These are phyloP conservation scores for Nematocida ironsii DNA, from an alignment of 371 early-diverging fungal species.

Conservation along the genomic window DNA sequence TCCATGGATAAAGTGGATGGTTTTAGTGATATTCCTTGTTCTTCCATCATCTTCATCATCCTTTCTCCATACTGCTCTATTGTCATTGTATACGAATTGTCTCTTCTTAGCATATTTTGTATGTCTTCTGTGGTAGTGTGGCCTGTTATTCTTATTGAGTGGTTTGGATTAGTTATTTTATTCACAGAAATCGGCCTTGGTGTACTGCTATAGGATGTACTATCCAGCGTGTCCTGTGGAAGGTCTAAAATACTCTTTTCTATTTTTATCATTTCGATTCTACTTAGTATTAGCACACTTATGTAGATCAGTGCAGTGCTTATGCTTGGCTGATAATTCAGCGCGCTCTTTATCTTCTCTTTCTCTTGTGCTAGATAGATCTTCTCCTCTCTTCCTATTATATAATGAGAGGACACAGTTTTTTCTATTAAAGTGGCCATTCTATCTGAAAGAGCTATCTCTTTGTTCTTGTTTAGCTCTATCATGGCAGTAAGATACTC, in stretches of 20 bases:
- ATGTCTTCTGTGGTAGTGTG: constrained; percentile 13
- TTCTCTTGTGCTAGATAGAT: constrained; percentile 21
- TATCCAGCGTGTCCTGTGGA: not conserved
- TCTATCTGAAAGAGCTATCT: not conserved
- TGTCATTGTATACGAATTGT: constrained; percentile 35
- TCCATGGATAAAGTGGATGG: not conserved
- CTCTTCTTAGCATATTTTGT: constrained; percentile 12
- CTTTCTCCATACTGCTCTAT: constrained; percentile 58
- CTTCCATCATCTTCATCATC: constrained; percentile 30
- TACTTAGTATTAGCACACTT: not conserved
- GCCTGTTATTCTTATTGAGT: constrained; percentile 36
- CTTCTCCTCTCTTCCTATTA: constrained; percentile 48
- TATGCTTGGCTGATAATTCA: not conserved
- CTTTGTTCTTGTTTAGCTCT: not conserved
- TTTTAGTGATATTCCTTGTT: not conserved
- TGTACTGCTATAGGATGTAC: not conserved
- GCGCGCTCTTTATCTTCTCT: not conserved
- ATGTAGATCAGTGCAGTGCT: not conserved
- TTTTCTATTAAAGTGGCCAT: constrained; percentile 6
- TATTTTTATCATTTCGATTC: constrained; percentile 30
- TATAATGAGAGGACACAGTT: not conserved
- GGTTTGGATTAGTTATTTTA: constrained; percentile 3
- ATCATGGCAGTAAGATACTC: not conserved
- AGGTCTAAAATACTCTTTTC: constrained; percentile 25
- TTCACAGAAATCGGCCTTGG: constrained; percentile 3